Percentiles rank a stretch among this genome's conserved stretches.
phyloP scores from a whole-genome alignment of 2,329 filamentous ascomycete genomes.

The Venturia aucupariae region DNA sequence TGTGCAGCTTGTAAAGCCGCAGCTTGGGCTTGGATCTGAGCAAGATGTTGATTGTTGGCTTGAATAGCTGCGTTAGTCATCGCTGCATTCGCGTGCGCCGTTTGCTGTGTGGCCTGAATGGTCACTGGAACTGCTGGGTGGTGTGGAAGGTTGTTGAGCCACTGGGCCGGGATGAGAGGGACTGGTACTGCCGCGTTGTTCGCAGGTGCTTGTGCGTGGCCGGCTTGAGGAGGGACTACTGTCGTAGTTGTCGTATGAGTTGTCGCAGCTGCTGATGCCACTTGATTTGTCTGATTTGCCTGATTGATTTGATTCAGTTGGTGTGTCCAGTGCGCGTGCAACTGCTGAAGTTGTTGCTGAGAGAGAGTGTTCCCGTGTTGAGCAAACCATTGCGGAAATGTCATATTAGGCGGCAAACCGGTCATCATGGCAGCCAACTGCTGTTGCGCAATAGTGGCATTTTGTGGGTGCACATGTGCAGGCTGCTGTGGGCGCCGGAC shows the following conservation, averaged over 20 bases:
- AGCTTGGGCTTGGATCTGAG: conserved; percentile 15
- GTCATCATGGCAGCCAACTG: background rate
- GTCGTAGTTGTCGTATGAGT: background rate
- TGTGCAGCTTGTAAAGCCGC: conserved; percentile 16
- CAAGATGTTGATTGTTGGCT: conserved; percentile 14
- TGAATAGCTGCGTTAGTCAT: background rate
- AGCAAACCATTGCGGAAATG: conserved; percentile 6
- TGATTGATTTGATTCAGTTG: conserved; percentile 13
- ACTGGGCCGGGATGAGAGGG: conserved; percentile 19
- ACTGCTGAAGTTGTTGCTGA: conserved; percentile 5
- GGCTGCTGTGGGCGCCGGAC: conserved; percentile 15
- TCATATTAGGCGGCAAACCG: conserved; percentile 1
- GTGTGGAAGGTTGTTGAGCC: conserved; percentile 10
- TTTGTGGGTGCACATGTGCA: conserved; percentile 1
- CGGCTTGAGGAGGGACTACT: background rate
- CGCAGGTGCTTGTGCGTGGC: conserved; percentile 12
- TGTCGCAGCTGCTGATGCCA: background rate
- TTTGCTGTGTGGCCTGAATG: conserved; percentile 24
- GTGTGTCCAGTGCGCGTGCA: conserved; percentile 15
- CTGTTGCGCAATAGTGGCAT: background rate
- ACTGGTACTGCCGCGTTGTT: conserved; percentile 37
- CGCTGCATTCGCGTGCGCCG: conserved; percentile 22
- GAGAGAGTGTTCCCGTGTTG: background rate
- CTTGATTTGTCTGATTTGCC: background rate
- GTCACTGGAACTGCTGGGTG: conserved; percentile 11